Evolutionary conservation across 345 rosid genomes (phyloP).

Genomic region (Geranium rotundifolium): DNA sequence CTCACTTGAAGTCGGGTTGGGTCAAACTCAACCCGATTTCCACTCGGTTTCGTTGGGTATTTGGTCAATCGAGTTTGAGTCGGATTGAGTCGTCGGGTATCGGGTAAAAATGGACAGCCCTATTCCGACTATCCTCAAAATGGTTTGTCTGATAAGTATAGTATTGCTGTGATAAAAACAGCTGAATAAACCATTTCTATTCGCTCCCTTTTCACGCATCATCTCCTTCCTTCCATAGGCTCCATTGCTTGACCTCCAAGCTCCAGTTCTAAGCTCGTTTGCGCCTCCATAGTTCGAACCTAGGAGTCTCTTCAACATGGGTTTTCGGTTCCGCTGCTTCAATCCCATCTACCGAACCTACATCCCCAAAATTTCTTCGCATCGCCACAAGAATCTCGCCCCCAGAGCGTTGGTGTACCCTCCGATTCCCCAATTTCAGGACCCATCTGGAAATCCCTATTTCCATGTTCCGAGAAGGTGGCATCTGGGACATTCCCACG

Average conservation of each 20-base stretch:
- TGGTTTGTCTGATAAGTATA: no score
- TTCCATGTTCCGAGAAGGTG: constrained; percentile 41
- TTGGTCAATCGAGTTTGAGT: no score
- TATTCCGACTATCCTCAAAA: no score
- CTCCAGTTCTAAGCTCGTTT: not conserved
- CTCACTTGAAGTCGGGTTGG: no score
- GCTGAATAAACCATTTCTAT: no score
- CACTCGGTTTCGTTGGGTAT: no score
- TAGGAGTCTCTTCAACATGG: constrained; percentile 18
- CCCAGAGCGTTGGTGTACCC: constrained; percentile 8
- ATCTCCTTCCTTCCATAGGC: not conserved
- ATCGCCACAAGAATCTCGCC: constrained; percentile 9
- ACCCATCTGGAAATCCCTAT: constrained; percentile 9
- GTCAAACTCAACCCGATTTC: no score
- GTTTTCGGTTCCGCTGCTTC: constrained; percentile 32
- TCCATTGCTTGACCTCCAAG: not conserved
- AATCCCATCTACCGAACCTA: constrained; percentile 29
- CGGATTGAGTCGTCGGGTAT: no score
- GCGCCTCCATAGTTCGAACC: not conserved
- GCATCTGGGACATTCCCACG: constrained; percentile 55
- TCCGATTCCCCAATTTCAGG: constrained; percentile 16
- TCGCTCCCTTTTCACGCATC: not conserved
- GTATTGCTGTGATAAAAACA: no score
- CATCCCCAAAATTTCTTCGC: constrained; percentile 20
- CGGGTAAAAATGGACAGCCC: no score